These are phyloP conservation scores for Hygrophorus pudorinus DNA, from an alignment of 768 basidiomycete species.

Conservation along the genomic window DNA sequence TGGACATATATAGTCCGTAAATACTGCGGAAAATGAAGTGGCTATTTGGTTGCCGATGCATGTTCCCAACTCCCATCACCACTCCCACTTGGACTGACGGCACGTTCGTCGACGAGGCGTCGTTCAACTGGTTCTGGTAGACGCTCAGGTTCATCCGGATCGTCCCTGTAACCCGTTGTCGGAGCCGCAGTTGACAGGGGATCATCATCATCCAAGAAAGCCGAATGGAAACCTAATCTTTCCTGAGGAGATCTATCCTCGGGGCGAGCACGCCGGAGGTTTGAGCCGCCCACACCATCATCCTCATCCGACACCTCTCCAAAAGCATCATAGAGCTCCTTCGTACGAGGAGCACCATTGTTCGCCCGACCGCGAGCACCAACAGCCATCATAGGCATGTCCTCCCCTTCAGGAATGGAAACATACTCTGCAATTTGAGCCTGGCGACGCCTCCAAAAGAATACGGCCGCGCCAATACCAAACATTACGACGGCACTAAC, in stretches of 20 bases:
- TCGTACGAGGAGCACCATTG: conserved; percentile 44
- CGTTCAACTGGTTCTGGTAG: conserved; percentile 7
- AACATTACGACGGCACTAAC: conserved; percentile 73
- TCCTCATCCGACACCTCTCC: conserved; percentile 82
- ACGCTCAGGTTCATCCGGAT: conserved; percentile 30
- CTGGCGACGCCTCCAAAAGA: conserved; percentile 69
- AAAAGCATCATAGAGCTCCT: conserved; percentile 95
- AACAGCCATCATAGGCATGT: conserved; percentile 70
- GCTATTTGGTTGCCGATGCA: conserved; percentile 25
- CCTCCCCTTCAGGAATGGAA: conserved; percentile 51
- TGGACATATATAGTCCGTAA: conserved; percentile 1
- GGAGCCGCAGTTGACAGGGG: conserved; percentile 23
- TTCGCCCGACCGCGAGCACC: conserved; percentile 24
- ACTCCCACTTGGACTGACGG: conserved; percentile 31
- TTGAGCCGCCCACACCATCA: conserved; percentile 64
- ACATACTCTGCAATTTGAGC: conserved; percentile 41
- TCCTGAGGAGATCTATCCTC: conserved; percentile 22
- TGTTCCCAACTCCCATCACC: conserved; percentile 74
- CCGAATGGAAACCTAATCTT: conserved; percentile 59
- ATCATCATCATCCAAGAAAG: conserved; percentile 77
- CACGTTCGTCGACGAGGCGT: conserved; percentile 11
- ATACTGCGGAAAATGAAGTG: background rate
- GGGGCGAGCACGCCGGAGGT: conserved; percentile 36
- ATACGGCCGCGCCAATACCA: conserved; percentile 54
- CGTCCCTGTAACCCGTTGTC: conserved; percentile 40